phyloP scores from a whole-genome alignment of 306 rosid species.

The Gynostemma pentaphyllum region DNA sequence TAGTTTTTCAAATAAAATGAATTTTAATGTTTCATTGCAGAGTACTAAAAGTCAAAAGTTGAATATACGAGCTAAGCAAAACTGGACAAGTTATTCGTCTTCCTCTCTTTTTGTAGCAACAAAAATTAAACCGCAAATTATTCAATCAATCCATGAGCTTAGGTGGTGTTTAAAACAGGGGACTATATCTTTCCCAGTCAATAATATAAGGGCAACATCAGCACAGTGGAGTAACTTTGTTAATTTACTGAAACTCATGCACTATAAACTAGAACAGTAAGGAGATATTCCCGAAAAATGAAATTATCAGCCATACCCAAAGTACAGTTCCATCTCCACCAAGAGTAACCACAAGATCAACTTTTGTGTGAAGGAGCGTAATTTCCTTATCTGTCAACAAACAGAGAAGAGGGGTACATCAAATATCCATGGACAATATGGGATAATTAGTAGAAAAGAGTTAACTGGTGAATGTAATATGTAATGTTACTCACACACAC shows the following conservation, averaged over 20 bases:
- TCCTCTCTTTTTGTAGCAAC: background rate
- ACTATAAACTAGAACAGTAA: conserved; percentile 3
- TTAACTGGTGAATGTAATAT: background rate
- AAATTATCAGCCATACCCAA: conserved; percentile 54
- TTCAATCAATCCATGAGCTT: background rate
- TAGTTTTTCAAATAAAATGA: background rate
- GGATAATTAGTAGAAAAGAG: background rate
- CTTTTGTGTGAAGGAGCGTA: conserved; percentile 53
- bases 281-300: background rate
- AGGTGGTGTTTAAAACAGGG: background rate
- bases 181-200: background rate
- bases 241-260: background rate
- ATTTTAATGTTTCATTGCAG: no score
- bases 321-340: conserved; percentile 99
- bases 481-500: no score
- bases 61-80: no score
- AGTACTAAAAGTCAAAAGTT: background rate
- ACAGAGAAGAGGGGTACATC: background rate
- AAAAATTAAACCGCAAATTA: background rate
- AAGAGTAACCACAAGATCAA: conserved; percentile 88
- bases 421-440: background rate
- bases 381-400: conserved; percentile 51
- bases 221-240: background rate
- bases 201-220: background rate
- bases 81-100: background rate